Base-by-base conservation (phyloP, 805 yeast species). In the Blastobotrys peoriensis region DNA sequence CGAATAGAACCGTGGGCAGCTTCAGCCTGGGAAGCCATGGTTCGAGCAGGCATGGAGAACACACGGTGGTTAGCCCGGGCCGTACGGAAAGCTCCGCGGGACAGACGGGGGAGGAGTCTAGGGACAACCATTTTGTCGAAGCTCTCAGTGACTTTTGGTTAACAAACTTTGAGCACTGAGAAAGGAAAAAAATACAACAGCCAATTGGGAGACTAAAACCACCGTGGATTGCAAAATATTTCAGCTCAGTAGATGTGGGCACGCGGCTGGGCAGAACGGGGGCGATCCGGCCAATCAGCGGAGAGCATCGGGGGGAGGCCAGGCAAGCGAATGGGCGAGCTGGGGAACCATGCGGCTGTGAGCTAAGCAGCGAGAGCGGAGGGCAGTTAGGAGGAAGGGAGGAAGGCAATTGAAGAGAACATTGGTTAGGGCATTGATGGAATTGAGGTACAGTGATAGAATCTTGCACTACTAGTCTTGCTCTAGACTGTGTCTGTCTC, bases 71-170 rank as follows among this genome's bases (percentile, higher is more conserved):
- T 81, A 68, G 88, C 86, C 76, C 80, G 84, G 63, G 88, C 94
- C 61, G 91, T 89, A 71, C 81, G 79, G 72, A 83, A 79, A 64
- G 95, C 95, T 66, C 84, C 76, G 73, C 88, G 87, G 61, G 95
- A 79, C 64, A 64, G 45, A 50, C 63, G 60, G 44, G 68, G 68
- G 45, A 64, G 50, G 45, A 64, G 60, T 52, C 68, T 64, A 43
- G 68, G 76, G 66, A 73, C 75, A 70, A 75, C 79, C 81, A 76
- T 76, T 63, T 84, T 91, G 10, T 25, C 30, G 30, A 25, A 25
- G 30, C 30, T 25, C 30, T 25, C 30, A 25, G 30, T 25, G 30
- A 25, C 30, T 25, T n/a, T 25, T 25, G 30, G 30, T 25, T 25
- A 25, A 25, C 30, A 25, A 25, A 25, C 30, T 25, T 25, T 25